Conservation (phyloP, 306 rosid genomes). For the Boehmeria nivea region DNA sequence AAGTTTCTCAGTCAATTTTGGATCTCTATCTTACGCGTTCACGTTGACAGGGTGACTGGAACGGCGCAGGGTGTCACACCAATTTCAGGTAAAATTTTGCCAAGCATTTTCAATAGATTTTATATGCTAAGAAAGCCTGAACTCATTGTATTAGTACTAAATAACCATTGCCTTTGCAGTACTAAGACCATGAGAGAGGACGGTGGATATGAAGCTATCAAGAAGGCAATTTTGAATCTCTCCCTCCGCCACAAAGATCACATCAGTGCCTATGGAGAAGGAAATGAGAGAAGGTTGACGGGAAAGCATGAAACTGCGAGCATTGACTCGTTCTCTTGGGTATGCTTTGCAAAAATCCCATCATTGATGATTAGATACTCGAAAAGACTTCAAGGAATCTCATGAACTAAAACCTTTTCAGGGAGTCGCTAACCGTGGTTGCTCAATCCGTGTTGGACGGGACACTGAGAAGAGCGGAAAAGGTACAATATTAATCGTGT, state of each 20-base stretch:
- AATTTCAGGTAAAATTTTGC: conserved; percentile 63
- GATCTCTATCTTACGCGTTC: conserved; percentile 12
- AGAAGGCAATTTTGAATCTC: conserved; percentile 92
- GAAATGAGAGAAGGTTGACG: conserved; percentile 95
- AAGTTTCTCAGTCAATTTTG: conserved; percentile 4
- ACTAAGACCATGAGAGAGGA: conserved; percentile 98
- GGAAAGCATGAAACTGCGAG: conserved; percentile 97
- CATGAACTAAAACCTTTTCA: conserved; percentile 30
- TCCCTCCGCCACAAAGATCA: conserved; percentile 88
- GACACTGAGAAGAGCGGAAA: conserved; percentile 85
- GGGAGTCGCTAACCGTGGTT: conserved; percentile 99
- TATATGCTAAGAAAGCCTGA: not conserved
- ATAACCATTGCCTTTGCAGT: conserved; percentile 36
- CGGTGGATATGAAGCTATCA: conserved; percentile 83
- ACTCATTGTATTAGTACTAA: conserved; percentile 5
- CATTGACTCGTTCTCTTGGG: conserved; percentile 92
- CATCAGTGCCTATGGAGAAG: conserved; percentile 96
- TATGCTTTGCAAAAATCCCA: conserved; percentile 27
- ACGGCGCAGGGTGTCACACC: conserved; percentile 99
- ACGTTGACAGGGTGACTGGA: conserved; percentile 87
- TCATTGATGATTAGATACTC: not conserved
- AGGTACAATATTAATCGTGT: conserved; percentile 34
- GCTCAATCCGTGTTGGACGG: conserved; percentile 98
- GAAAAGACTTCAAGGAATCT: not conserved
- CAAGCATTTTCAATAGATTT: not conserved